Percentiles rank a stretch among this genome's conserved stretches.
Conservation (phyloP, 1,139 yeast species). For the Scheffersomyces quercinus region DNA sequence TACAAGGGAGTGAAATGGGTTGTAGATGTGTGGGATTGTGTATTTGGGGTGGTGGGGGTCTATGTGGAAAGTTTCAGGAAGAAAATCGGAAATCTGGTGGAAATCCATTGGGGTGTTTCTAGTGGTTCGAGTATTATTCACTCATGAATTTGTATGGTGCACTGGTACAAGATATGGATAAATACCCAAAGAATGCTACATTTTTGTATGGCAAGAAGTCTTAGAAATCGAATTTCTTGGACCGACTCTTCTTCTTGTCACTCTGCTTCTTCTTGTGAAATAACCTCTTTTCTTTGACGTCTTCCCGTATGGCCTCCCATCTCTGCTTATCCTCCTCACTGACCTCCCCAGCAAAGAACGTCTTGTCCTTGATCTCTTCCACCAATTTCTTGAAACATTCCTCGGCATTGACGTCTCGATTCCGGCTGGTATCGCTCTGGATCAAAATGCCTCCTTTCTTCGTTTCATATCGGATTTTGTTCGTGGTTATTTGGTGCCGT, state of each 20-base stretch:
- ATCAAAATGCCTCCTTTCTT: slow-evolving; percentile 59
- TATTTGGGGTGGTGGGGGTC: too few species aligned
- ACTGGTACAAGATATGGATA: too few species aligned
- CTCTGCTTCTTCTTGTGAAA: slow-evolving; percentile 52
- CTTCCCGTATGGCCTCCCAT: slow-evolving; percentile 55
- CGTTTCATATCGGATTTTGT: slow-evolving; percentile 55
- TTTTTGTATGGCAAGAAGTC: too few species aligned
- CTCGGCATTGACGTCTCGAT: slow-evolving; percentile 56
- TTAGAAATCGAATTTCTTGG: slow-evolving; percentile 34
- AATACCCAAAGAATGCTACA: too few species aligned
- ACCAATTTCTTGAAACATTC: slow-evolving; percentile 64
- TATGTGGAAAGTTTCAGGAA: too few species aligned
- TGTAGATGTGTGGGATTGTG: too few species aligned
- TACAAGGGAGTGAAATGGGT: too few species aligned
- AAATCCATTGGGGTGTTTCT: too few species aligned
- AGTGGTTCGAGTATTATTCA: too few species aligned
- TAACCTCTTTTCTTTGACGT: slow-evolving; percentile 50
- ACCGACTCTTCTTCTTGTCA: slow-evolving; percentile 55
- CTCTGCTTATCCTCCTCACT: slow-evolving; percentile 48
- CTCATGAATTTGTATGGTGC: too few species aligned
- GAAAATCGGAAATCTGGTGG: too few species aligned
- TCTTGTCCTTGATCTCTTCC: slow-evolving; percentile 48
- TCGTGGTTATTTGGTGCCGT: slow-evolving; percentile 40
- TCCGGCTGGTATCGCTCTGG: slow-evolving; percentile 62
- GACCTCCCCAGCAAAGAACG: slow-evolving; percentile 52